Base-by-base conservation (phyloP, 169 alveolate species). In the Babesia ovis region DNA sequence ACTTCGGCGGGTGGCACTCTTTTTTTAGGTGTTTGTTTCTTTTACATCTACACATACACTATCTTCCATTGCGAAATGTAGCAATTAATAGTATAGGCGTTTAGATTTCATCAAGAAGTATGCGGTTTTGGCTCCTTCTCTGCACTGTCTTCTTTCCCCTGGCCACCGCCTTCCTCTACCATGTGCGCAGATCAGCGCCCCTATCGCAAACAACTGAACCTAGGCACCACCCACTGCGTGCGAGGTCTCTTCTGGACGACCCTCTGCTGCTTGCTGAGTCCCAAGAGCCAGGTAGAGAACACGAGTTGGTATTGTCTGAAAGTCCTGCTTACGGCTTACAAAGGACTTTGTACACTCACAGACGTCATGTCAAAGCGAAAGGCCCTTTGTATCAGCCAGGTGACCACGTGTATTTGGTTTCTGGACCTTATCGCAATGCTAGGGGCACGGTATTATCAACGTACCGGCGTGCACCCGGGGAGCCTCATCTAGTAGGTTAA, bases 201-300 rank as follows among this genome's bases (percentile, higher is more conserved):
- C 8, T 14, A 9, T 39, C 46, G 46, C n/a, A 14, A 9, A 14
- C 14, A 39, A 39, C n/a, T 14, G 14, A 14, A 39, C 46, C 46
- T 39, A 39, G 46, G 14, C 6, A 16, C 43, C 31, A 14, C 41
- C 20, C 3, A 4, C 1, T 39, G 27, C 29, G 57, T 42, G 79
- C 58, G 31, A 56, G 51, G 56, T 68, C 79, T 14, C 46, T 56
- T 6, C 50, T 56, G 20, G 83, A 68, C 43, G 77, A 79, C 41
- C 87, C 87, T 9, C 55, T 79, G 20, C 32, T 79, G 59, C 70
- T 79, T 16, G 68, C 87, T 14, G 83, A 61, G 11, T 69, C 62
- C 31, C 1, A 27, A 1, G 80, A 81, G 58, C 85, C 89, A 0
- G 87, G 87, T 0, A 34, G 50, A 45, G 80, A 73, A 16, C 34